Evolutionary conservation across 2,329 filamentous ascomycete species (phyloP), one percentile per base, ranked within the genome.

Genomic region (Calcarisporium arbuscula): DNA sequence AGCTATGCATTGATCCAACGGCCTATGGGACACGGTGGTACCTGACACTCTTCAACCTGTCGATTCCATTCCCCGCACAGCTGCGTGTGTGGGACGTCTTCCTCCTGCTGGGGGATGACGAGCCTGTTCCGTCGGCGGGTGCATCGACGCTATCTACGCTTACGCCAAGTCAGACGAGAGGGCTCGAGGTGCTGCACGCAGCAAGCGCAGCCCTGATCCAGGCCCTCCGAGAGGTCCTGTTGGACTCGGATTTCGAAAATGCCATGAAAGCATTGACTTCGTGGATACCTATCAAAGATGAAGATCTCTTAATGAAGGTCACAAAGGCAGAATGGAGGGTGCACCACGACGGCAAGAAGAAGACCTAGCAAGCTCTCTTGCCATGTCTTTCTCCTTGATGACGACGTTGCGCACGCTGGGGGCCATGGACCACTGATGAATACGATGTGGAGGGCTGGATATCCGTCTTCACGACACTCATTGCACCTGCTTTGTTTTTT

Each of bases 11-110:
- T 47, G 79, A 86, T 27, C 79, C 86, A 14, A 95, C 88, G 3
- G 82, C 89, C n/a, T 98, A 95, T 54, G 92, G 89, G 20, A 96
- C 90, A 5, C 74, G 89, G 34, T 98, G 92, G 92, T 98, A 98
- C 56, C 71, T 98, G 33, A 98, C 92, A 3, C 70, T 98, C 8
- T 98, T 98, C 72, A 96, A 96, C 61, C 83, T 96, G 52, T 94
- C 87, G 12, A 85, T 98, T 33, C 92, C 92, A 0, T 98, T 96
- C 51, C 75, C 86, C 0, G 89, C 90, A 4, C 92, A 96, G 59
- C 78, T 98, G 22, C 83, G 92, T 31, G 84, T 98, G 12, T 98
- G 92, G 92, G 92, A 98, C 54, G 85, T 95, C 2, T 96, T 96
- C 61, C 87, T 98, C 75, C 77, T 98, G 11, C 75, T 96, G 10